A percentile compares a stretch with the other conserved stretches of the same genome.
phyloP scores from a whole-genome alignment of 306 rosid genomes.

The Rosa rugosa region DNA sequence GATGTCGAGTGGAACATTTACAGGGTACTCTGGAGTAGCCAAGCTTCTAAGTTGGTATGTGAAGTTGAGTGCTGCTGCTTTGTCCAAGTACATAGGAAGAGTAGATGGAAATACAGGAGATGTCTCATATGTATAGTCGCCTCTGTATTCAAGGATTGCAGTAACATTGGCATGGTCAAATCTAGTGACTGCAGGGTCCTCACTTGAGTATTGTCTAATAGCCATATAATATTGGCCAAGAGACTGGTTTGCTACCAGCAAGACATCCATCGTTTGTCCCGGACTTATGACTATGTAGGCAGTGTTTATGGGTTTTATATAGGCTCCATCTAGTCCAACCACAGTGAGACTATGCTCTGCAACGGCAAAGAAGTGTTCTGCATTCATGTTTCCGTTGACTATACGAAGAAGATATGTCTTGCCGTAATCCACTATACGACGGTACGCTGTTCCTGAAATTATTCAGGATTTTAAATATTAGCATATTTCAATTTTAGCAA shows the following conservation, averaged over 20 bases:
- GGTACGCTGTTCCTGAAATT: too few relatives aligned
- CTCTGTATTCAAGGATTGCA: slow-evolving; percentile 24
- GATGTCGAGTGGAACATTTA: not conserved
- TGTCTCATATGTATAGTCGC: not conserved
- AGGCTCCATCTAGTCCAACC: slow-evolving; percentile 20
- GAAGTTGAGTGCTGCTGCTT: slow-evolving; percentile 1
- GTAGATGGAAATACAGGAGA: not conserved
- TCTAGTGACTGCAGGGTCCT: not conserved
- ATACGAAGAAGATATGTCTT: too few relatives aligned
- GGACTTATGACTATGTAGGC: slow-evolving; percentile 14
- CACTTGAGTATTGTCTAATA: slow-evolving; percentile 12
- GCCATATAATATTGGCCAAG: slow-evolving; percentile 21
- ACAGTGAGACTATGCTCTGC: slow-evolving; percentile 20
- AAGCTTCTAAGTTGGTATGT: slow-evolving; percentile 16
- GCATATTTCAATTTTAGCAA: too few relatives aligned
- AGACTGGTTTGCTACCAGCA: slow-evolving; percentile 23
- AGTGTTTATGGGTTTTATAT: slow-evolving; percentile 11
- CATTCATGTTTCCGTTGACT: too few relatives aligned
- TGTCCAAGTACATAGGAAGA: slow-evolving; percentile 7
- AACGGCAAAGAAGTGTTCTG: not conserved
- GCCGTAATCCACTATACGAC: too few relatives aligned
- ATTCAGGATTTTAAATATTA: too few relatives aligned
- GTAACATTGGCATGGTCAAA: slow-evolving; percentile 25
- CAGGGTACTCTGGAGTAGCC: not conserved
- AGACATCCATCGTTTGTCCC: slow-evolving; percentile 30